Percentiles rank a stretch among this genome's conserved stretches.
Conservation (phyloP, 1,139 yeast genomes). For the Scheffersomyces cryptocercus region DNA sequence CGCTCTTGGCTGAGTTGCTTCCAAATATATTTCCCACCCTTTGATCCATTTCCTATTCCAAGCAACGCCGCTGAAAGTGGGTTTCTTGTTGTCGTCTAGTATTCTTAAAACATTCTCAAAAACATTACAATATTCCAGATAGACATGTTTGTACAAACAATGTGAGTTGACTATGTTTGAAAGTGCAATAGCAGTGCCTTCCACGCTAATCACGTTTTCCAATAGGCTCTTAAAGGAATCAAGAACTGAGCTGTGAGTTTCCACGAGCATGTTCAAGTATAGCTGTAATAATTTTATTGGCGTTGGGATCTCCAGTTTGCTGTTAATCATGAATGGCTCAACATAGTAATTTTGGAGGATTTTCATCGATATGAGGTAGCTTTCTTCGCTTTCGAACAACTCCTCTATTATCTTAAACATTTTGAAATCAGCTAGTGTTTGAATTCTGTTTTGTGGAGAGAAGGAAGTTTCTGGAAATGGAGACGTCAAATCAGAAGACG, state of each 20-base stretch:
- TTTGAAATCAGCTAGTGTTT: constrained; percentile 15
- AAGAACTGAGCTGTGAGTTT: constrained; percentile 26
- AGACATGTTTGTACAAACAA: constrained; percentile 31
- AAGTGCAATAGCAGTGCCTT: constrained; percentile 5
- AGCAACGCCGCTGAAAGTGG: neutral
- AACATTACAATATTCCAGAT: constrained; percentile 44
- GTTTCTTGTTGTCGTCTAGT: constrained; percentile 21
- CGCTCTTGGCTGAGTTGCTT: constrained; percentile 38
- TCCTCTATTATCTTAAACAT: constrained; percentile 46
- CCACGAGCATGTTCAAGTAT: constrained; percentile 21
- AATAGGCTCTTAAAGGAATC: neutral
- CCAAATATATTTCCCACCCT: constrained; percentile 43
- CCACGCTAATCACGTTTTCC: constrained; percentile 1
- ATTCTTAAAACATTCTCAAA: constrained; percentile 40
- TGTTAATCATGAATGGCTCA: constrained; percentile 27
- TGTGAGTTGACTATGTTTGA: constrained; percentile 24
- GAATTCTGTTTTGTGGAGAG: constrained; percentile 9
- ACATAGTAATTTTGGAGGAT: constrained; percentile 40
- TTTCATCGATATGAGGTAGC: constrained; percentile 43
- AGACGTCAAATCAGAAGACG: constrained; percentile 7
- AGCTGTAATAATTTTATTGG: constrained; percentile 22
- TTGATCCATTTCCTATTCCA: constrained; percentile 19
- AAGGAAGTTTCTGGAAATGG: constrained; percentile 13
- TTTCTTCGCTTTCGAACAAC: constrained; percentile 46
- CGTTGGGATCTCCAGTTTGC: constrained; percentile 23